Evolutionary conservation across 2,329 filamentous ascomycete species (phyloP).

Genomic region (Ophiostoma australiae): DNA sequence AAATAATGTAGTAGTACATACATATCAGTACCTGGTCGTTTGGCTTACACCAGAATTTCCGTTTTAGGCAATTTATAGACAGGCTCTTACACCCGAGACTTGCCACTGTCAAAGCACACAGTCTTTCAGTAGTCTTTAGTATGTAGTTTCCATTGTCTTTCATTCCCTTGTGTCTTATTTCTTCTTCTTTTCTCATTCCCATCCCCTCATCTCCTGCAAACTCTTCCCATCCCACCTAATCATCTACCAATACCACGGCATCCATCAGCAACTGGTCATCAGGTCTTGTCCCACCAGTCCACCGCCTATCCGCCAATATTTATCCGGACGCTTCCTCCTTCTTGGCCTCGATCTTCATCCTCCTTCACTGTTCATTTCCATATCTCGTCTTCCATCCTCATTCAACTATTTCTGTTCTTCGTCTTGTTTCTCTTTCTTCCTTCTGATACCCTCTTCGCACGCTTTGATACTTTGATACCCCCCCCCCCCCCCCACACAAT

Average conservation of each 20-base stretch:
- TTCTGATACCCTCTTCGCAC: background rate
- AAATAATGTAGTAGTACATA: background rate
- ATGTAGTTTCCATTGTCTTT: background rate
- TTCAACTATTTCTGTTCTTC: background rate
- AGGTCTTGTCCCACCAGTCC: background rate
- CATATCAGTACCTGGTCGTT: background rate
- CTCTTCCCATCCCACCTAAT: background rate
- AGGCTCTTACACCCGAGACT: background rate
- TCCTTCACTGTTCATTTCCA: background rate
- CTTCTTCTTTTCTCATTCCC: background rate
- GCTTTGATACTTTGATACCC: conserved; percentile 2
- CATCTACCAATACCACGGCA: background rate
- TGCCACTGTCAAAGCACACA: background rate
- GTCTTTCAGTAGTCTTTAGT: too few relatives aligned
- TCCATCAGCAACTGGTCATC: background rate
- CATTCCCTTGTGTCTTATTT: background rate
- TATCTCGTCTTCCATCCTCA: background rate
- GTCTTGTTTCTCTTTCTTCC: background rate
- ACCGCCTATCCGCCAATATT: background rate
- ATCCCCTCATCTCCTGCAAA: background rate
- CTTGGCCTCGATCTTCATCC: background rate
- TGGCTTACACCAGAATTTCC: conserved; percentile 9
- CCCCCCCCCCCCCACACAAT: conserved; percentile 27
- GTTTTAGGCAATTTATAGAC: background rate
- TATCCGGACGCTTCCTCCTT: background rate